Conservation (phyloP, 2,329 filamentous ascomycete species). For the Knoxdaviesia proteae region DNA sequence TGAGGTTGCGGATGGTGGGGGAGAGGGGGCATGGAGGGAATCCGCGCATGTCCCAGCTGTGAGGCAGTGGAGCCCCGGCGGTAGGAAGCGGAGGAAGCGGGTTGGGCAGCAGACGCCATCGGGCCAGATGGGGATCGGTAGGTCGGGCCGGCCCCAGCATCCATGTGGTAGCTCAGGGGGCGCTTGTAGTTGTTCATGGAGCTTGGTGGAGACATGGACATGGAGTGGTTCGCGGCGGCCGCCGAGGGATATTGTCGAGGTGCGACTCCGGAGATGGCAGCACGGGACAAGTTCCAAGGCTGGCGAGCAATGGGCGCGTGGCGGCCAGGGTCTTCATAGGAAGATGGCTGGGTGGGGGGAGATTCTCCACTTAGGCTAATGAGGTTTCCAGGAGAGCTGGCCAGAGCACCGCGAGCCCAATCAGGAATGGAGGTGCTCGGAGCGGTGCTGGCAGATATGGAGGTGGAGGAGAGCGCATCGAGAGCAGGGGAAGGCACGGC, state of each 20-base stretch:
- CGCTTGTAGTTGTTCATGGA: constrained; percentile 16
- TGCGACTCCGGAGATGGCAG: too few species aligned
- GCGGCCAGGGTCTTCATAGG: constrained; percentile 22
- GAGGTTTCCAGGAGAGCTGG: constrained; percentile 30
- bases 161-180: constrained; percentile 34
- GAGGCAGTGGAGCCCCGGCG: constrained; percentile 30
- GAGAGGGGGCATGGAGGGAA: constrained; percentile 35
- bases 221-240: too few species aligned
- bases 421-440: constrained; percentile 18
- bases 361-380: constrained; percentile 30
- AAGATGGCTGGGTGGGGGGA: constrained; percentile 29
- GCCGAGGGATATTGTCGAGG: too few species aligned
- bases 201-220: not conserved
- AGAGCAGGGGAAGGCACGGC: constrained; percentile 23
- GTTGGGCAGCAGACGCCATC: not conserved
- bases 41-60: constrained; percentile 24
- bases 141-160: constrained; percentile 11
- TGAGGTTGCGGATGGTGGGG: constrained; percentile 59
- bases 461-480: constrained; percentile 25
- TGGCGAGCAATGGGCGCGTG: too few species aligned
- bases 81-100: constrained; percentile 12
- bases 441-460: constrained; percentile 25
- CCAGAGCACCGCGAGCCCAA: constrained; percentile 22
- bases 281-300: too few species aligned
- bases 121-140: not conserved